Conservation (phyloP, 208 protist genomes). For the Leishmania tarentolae region DNA sequence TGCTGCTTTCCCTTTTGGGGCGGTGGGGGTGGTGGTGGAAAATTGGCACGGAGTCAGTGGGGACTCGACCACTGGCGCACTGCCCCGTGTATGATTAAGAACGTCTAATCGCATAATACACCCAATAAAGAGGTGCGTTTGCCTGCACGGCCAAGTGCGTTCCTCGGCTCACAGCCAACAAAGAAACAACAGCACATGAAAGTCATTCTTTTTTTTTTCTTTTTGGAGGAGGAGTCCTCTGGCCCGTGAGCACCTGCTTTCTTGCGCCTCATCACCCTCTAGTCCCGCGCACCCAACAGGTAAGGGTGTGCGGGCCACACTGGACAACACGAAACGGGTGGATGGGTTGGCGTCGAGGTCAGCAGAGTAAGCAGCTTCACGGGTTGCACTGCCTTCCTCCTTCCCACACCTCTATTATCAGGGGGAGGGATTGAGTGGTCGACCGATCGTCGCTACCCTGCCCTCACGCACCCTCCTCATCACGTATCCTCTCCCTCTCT, state of each 20-base stretch:
- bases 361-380: background rate
- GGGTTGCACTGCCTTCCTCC: background rate
- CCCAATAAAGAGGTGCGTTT: background rate
- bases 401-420: no score
- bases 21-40: background rate
- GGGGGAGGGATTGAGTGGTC: no score
- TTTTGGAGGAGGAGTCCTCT: background rate
- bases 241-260: no score
- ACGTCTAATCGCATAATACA: background rate
- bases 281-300: background rate
- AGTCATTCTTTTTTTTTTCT: background rate
- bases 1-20: background rate
- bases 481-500: no score
- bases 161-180: background rate
- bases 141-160: background rate
- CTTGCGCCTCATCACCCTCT: background rate
- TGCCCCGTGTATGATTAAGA: background rate
- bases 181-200: background rate
- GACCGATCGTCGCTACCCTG: no score
- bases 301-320: background rate
- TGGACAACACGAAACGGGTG: background rate
- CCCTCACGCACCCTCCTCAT: no score
- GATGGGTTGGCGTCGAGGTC: background rate
- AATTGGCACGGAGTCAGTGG: background rate
- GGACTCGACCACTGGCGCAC: background rate